Percentiles rank a stretch among this genome's conserved stretches.
Conservation (phyloP, 805 yeast genomes). For the Teunomyces tritomae region DNA sequence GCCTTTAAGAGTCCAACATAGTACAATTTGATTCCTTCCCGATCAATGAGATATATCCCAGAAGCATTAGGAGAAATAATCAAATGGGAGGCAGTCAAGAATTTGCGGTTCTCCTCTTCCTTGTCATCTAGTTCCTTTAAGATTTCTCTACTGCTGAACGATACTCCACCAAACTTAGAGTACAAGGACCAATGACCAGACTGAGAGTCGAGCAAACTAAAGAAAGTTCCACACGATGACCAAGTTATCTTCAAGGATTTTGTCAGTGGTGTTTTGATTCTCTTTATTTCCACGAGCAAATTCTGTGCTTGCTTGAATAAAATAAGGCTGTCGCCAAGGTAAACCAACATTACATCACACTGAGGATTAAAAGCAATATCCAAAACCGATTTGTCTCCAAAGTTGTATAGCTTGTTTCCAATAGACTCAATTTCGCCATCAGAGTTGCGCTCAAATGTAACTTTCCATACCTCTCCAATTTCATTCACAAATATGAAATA, state of each 20-base stretch:
- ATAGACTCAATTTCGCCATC: slow-evolving; percentile 1
- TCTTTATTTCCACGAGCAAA: background rate
- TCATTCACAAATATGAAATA: slow-evolving; percentile 29
- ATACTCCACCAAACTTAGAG: slow-evolving; percentile 33
- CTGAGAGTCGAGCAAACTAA: slow-evolving; percentile 16
- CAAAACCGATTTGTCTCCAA: background rate
- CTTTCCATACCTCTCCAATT: slow-evolving; percentile 23
- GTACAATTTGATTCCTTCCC: slow-evolving; percentile 17
- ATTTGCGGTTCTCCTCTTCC: slow-evolving; percentile 16
- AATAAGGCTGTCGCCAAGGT: slow-evolving; percentile 6
- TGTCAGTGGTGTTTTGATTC: background rate
- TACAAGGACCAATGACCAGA: slow-evolving; percentile 30
- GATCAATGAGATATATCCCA: slow-evolving; percentile 14
- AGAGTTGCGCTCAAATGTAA: slow-evolving; percentile 2
- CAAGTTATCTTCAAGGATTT: slow-evolving; percentile 16
- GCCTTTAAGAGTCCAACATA: slow-evolving; percentile 18
- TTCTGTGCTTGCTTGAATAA: slow-evolving; percentile 10
- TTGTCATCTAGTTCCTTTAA: slow-evolving; percentile 19
- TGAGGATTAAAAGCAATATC: slow-evolving; percentile 23
- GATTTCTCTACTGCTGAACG: slow-evolving; percentile 25
- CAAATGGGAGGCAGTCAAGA: slow-evolving; percentile 23
- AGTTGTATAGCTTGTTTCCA: slow-evolving; percentile 3
- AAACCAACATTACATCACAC: slow-evolving; percentile 17
- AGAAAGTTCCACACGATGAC: slow-evolving; percentile 38
- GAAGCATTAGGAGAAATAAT: slow-evolving; percentile 27